Evolutionary conservation across 805 yeast species (phyloP).

Genomic region (Ogataea trehaloabstinens): DNA sequence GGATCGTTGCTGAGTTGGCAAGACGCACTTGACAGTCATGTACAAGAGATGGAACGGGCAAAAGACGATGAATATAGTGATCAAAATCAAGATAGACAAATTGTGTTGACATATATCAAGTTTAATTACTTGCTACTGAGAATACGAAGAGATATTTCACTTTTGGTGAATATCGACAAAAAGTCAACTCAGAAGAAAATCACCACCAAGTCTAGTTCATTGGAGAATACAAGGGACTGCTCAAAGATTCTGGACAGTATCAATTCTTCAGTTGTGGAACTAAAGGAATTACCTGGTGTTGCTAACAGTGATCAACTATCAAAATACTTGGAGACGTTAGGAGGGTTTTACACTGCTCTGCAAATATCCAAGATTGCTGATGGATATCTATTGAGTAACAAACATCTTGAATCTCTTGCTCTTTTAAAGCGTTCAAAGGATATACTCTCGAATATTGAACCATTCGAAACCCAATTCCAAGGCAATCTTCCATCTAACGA

Average conservation of each 20-base stretch:
- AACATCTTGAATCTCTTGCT: slow-evolving; percentile 47
- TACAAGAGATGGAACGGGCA: slow-evolving; percentile 48
- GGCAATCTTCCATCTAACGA: slow-evolving; percentile 40
- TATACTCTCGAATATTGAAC: slow-evolving; percentile 7
- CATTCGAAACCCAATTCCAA: slow-evolving; percentile 34
- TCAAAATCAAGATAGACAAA: slow-evolving; percentile 67
- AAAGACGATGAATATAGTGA: slow-evolving; percentile 45
- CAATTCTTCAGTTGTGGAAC: slow-evolving; percentile 50
- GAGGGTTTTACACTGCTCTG: slow-evolving; percentile 43
- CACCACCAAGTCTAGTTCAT: slow-evolving; percentile 22
- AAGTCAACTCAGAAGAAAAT: slow-evolving; percentile 18
- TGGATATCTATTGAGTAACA: slow-evolving; percentile 39
- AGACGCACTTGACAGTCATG: slow-evolving; percentile 61
- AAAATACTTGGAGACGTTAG: slow-evolving; percentile 50
- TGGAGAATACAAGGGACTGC: slow-evolving; percentile 39
- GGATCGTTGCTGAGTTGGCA: slow-evolving; percentile 62
- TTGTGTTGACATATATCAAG: slow-evolving; percentile 70
- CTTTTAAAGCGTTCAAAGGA: slow-evolving; percentile 35
- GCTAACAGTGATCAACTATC: slow-evolving; percentile 73
- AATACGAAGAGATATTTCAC: slow-evolving; percentile 65
- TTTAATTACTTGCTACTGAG: slow-evolving; percentile 65
- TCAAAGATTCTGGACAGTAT: slow-evolving; percentile 52
- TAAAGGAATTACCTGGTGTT: slow-evolving; percentile 88
- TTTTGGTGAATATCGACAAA: slow-evolving; percentile 36
- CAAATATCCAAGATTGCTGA: slow-evolving; percentile 46